These are phyloP conservation scores for Arthroderma sp. DNA, from an alignment of 2,329 filamentous ascomycete species.

Conservation along the genomic window DNA sequence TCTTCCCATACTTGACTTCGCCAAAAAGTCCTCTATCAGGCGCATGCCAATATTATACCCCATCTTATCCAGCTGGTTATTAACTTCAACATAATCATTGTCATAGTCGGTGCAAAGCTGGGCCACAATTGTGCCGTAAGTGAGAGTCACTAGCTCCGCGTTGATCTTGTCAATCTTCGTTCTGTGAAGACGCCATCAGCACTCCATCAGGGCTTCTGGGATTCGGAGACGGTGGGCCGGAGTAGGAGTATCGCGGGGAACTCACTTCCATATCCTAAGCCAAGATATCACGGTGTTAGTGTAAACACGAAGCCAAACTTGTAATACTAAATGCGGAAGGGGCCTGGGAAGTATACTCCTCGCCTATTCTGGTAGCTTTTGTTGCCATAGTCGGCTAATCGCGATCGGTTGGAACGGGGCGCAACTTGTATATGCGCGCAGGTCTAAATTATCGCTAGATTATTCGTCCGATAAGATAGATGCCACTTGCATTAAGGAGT, in stretches of 20 bases:
- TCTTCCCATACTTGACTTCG: conserved; percentile 79
- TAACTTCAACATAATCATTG: conserved; percentile 85
- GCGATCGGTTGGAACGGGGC: no score
- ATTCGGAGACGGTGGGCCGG: background rate
- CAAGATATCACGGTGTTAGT: conserved; percentile 5
- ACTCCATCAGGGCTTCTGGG: conserved; percentile 8
- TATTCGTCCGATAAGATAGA: no score
- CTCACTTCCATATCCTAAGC: conserved; percentile 82
- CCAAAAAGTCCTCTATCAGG: conserved; percentile 92
- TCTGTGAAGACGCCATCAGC: conserved; percentile 35
- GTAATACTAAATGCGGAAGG: no score
- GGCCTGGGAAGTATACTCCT: conserved; percentile 48
- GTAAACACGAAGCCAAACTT: no score
- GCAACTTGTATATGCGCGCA: no score
- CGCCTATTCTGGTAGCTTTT: conserved; percentile 56
- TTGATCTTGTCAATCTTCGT: conserved; percentile 96
- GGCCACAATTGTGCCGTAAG: conserved; percentile 93
- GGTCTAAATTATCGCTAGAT: no score
- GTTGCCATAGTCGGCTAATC: conserved; percentile 27
- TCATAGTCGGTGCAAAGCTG: conserved; percentile 96
- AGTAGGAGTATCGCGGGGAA: conserved; percentile 11
- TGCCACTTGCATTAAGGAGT: no score
- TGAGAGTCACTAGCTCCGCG: conserved; percentile 90
- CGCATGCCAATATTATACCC: conserved; percentile 96
- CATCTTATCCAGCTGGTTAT: conserved; percentile 97